Conservation (phyloP, 495 filamentous ascomycete species). For the Daldinia loculata region DNA sequence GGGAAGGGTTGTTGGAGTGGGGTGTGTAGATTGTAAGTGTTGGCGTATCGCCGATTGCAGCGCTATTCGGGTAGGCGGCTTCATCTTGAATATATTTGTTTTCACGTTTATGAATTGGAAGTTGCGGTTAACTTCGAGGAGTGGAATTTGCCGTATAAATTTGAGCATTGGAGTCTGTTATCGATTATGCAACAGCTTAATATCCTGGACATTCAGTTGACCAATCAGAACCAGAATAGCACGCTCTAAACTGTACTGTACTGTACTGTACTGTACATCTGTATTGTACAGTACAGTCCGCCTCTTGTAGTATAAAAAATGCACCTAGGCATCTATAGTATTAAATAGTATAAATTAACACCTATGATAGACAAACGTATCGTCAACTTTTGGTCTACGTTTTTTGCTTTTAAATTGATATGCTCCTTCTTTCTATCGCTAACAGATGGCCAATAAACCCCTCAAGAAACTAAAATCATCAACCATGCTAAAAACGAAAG, state of each 20-base stretch:
- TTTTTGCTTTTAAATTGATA: slow-evolving; percentile 31
- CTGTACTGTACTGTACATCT: neutral
- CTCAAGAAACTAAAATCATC: slow-evolving; percentile 15
- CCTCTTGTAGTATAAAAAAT: too few relatives aligned
- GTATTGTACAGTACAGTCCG: neutral
- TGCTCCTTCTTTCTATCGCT: slow-evolving; percentile 26
- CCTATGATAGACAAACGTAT: neutral
- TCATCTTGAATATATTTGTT: slow-evolving; percentile 42
- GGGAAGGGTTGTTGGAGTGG: slow-evolving; percentile 10
- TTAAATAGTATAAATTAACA: neutral
- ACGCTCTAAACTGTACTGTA: neutral
- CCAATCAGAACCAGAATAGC: slow-evolving; percentile 7
- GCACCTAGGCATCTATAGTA: too few relatives aligned
- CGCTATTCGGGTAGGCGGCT: slow-evolving; percentile 48
- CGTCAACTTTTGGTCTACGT: neutral
- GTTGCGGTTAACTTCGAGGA: slow-evolving; percentile 3
- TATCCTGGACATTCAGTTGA: neutral
- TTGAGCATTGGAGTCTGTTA: slow-evolving; percentile 29
- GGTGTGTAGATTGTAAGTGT: slow-evolving; percentile 21
- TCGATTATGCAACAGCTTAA: slow-evolving; percentile 37
- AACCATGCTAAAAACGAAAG: slow-evolving; percentile 14
- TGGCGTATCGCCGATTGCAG: slow-evolving; percentile 34
- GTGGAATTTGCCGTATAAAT: slow-evolving; percentile 9
- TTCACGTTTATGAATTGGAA: too few relatives aligned
- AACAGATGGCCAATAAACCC: slow-evolving; percentile 10